Conservation (phyloP, 306 rosid species). For the Sindora glabra region DNA sequence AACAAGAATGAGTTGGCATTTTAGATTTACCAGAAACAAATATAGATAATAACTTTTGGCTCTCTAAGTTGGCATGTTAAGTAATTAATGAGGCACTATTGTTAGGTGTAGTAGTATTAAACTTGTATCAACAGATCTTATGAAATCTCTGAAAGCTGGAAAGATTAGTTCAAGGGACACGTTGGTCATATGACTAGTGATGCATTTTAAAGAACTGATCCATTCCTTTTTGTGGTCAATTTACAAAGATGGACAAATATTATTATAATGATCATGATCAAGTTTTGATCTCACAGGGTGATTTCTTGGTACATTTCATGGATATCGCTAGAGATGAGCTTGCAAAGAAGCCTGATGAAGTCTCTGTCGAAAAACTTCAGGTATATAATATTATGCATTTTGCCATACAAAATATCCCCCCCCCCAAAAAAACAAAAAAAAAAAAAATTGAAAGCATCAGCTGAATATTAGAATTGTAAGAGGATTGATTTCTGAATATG, state of each 20-base stretch:
- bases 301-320: slow-evolving; percentile 97
- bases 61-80: background rate
- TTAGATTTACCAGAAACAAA: background rate
- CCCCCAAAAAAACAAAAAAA: no score
- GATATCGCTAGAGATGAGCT: slow-evolving; percentile 95
- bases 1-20: background rate
- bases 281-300: slow-evolving; percentile 56
- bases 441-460: background rate
- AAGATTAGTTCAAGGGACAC: background rate
- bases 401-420: background rate
- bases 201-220: background rate
- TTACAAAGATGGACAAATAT: background rate
- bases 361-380: slow-evolving; percentile 97
- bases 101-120: background rate
- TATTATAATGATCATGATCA: slow-evolving; percentile 2
- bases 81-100: background rate
- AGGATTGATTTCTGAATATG: slow-evolving; percentile 15
- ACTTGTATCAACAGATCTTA: background rate
- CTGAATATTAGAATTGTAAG: background rate
- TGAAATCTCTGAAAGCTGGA: background rate
- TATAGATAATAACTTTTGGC: background rate
- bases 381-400: slow-evolving; percentile 31
- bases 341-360: slow-evolving; percentile 80
- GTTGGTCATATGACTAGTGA: background rate
- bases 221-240: slow-evolving; percentile 9